Base-by-base conservation (phyloP, 495 filamentous ascomycete genomes). In the Xylaria curta region DNA sequence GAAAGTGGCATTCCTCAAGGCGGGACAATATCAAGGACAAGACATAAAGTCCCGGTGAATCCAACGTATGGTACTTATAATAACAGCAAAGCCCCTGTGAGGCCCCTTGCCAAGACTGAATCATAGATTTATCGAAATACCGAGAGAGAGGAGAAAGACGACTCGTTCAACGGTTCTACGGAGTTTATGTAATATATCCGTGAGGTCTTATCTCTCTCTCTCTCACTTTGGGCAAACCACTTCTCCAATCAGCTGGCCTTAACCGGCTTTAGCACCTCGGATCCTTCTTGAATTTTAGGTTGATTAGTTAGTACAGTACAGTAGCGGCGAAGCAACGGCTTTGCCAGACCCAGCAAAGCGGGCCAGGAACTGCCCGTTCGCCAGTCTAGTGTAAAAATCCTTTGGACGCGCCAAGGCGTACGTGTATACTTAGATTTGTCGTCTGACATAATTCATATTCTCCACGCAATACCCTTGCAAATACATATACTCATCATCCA, bases 371-470 rank as follows among this genome's bases (percentile, higher is more conserved):
- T 36, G 54, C 54, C 17, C 53, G 53, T 26, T 59, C 17, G 15
- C 36, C 3, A 31, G 28, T 31, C 53, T 58, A 58, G 53, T 58
- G 28, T 36, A 36, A 36, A 58, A 31, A 19, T 36, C 54, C 31
- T 59, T 53, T 24, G 21, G 21, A 12, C 49, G 9, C 49, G 49
- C 49, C 49, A 26, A 56, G 53, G 53, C 26, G 6, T 44, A 21
- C 21, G 31, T 21, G n/a, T 63, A 40, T 64, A 31, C 28, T 31
- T 31, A 19, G 42, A 64, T 64, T 49, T 40, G 21, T 33, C 28
- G 63, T 66, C 63, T 66, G 63, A 51, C 63, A 66, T 66, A 66
- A 66, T 66, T 51, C 8, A 66, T 28, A 64, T 64, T 13, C 40
- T 47, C 42, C 40, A 60, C 26, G 26, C 2, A 7, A 26, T 58